Conservation (phyloP, 176 grass and related monocot species). For the Triticum dicoccoides region DNA sequence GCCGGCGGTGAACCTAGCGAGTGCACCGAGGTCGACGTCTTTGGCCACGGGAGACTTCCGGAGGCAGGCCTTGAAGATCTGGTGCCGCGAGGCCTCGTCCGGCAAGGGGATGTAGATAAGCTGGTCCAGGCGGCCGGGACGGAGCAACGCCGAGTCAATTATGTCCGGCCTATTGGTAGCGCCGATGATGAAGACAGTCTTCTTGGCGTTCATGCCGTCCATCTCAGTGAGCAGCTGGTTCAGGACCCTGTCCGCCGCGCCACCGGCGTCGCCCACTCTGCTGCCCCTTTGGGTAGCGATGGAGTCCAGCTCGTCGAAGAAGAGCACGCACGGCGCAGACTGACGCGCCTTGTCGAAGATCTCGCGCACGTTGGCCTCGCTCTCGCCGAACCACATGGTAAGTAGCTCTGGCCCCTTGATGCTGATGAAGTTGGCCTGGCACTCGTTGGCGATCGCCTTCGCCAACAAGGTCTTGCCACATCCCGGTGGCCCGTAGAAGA, state of each 20-base stretch:
- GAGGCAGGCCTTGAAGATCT: conserved; percentile 54
- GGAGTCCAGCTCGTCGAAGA: conserved; percentile 75
- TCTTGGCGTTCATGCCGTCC: conserved; percentile 70
- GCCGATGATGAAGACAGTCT: conserved; percentile 70
- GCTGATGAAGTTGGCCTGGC: conserved; percentile 73
- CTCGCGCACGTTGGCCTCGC: conserved; percentile 59
- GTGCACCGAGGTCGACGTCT: too few relatives aligned
- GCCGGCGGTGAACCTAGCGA: conserved; percentile 40
- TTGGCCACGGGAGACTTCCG: too few relatives aligned
- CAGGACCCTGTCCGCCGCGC: conserved; percentile 48
- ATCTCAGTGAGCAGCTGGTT: conserved; percentile 71
- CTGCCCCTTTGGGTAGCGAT: conserved; percentile 53
- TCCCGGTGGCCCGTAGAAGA: conserved; percentile 60
- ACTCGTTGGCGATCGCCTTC: conserved; percentile 69
- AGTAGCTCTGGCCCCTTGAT: conserved; percentile 63
- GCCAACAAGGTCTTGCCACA: conserved; percentile 71
- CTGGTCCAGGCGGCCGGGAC: conserved; percentile 64
- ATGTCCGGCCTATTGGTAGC: conserved; percentile 65
- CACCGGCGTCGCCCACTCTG: conserved; percentile 48
- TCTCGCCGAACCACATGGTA: conserved; percentile 77
- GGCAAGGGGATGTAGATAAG: conserved; percentile 69
- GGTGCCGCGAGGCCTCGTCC: conserved; percentile 47
- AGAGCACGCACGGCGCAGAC: conserved; percentile 32
- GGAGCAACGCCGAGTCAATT: conserved; percentile 53
- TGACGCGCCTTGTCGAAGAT: conserved; percentile 65